Percentiles rank a stretch among this genome's conserved stretches.
Conservation (phyloP, 495 filamentous ascomycete species). For the Penicillium bovifimosum region DNA sequence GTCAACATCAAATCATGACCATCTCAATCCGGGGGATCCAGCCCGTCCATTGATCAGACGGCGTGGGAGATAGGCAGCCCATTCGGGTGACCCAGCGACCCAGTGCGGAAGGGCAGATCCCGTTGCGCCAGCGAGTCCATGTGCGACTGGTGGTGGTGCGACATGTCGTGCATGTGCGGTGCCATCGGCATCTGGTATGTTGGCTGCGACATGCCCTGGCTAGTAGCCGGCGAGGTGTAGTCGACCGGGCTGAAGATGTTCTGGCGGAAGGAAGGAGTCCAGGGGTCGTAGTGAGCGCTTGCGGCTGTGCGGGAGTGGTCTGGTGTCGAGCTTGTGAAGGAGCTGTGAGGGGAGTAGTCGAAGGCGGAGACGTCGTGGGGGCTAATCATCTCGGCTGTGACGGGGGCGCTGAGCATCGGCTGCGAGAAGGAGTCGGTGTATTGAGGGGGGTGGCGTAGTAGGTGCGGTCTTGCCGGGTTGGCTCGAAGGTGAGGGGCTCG, state of each 20-base stretch:
- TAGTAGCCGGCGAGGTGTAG: slow-evolving; percentile 19
- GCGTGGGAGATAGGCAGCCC: slow-evolving; percentile 22
- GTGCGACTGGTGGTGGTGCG: slow-evolving; percentile 20
- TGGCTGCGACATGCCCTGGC: slow-evolving; percentile 24
- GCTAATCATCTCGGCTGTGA: slow-evolving; percentile 27
- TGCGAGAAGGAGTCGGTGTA: slow-evolving; percentile 34
- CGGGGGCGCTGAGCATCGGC: slow-evolving; percentile 29
- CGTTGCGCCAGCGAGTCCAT: slow-evolving; percentile 20
- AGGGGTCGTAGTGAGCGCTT: slow-evolving; percentile 29
- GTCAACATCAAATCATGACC: not conserved
- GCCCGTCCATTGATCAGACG: slow-evolving; percentile 21
- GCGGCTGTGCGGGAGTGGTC: slow-evolving; percentile 16
- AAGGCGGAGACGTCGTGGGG: slow-evolving; percentile 31
- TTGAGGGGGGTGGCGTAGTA: slow-evolving; percentile 31
- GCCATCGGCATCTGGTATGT: slow-evolving; percentile 33
- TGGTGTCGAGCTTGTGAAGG: slow-evolving; percentile 27
- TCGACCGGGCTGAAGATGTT: slow-evolving; percentile 37
- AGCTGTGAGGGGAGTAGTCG: slow-evolving; percentile 27
- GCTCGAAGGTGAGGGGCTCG: slow-evolving; percentile 31
- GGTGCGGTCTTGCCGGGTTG: slow-evolving; percentile 25
- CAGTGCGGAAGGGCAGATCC: slow-evolving; percentile 29
- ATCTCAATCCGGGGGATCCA: slow-evolving; percentile 18
- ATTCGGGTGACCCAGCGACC: slow-evolving; percentile 30
- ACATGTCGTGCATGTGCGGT: slow-evolving; percentile 28
- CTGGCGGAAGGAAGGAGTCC: slow-evolving; percentile 38